Evolutionary conservation across 78 protist genomes (phyloP).

Genomic region (Creolimax fragrantissima): DNA sequence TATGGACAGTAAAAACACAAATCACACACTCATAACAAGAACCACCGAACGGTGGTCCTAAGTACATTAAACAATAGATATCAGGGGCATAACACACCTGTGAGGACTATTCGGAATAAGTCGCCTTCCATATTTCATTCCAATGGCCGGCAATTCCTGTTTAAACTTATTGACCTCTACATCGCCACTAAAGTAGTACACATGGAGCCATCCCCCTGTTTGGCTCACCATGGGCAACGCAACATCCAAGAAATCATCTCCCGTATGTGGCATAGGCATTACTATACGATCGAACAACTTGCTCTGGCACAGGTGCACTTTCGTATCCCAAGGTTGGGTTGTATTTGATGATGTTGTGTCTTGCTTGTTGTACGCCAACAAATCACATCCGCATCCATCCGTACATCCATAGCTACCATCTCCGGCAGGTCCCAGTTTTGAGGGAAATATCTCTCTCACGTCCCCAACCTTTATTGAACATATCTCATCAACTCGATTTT

Average conservation of each 20-base stretch:
- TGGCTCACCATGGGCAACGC: neutral
- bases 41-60: too few relatives aligned
- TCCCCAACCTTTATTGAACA: neutral
- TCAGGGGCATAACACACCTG: too few relatives aligned
- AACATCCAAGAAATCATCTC: neutral
- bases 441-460: neutral
- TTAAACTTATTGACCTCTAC: neutral
- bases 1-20: too few relatives aligned
- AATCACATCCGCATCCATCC: too few relatives aligned
- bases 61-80: too few relatives aligned
- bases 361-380: too few relatives aligned
- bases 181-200: neutral
- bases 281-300: neutral
- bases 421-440: neutral
- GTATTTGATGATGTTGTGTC: too few relatives aligned
- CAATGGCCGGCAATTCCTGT: neutral
- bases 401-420: neutral
- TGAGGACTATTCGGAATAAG: neutral
- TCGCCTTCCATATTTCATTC: neutral
- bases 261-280: slow-evolving; percentile 4
- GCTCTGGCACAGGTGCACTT: too few relatives aligned
- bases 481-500: neutral
- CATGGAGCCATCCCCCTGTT: neutral
- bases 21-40: too few relatives aligned
- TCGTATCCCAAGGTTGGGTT: neutral